Evolutionary conservation across 768 basidiomycete species (phyloP).

Genomic region (Clathrus columnatus): DNA sequence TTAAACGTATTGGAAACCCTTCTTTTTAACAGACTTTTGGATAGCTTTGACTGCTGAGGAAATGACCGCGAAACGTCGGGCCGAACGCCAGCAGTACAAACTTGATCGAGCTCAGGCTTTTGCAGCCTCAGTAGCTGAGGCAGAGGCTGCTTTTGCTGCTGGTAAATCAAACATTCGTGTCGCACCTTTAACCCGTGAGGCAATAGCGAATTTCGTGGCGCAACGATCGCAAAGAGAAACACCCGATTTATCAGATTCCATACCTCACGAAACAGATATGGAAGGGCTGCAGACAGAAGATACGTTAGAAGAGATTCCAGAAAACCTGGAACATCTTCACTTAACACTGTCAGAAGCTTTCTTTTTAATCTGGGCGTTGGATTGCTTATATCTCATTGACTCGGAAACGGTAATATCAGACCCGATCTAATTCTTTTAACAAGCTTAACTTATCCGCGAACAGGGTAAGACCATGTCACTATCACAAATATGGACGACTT

Average conservation of each 20-base stretch:
- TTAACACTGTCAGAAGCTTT: conserved; percentile 84
- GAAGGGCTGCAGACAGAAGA: conserved; percentile 25
- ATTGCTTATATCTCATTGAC: conserved; percentile 67
- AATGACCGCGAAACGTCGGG: conserved; percentile 76
- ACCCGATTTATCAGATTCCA: background rate
- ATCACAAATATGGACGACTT: conserved; percentile 53
- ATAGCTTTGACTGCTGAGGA: conserved; percentile 83
- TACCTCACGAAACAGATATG: background rate
- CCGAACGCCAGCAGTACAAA: conserved; percentile 89
- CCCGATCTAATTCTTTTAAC: background rate
- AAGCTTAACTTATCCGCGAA: background rate
- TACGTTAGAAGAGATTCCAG: conserved; percentile 44
- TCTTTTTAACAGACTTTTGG: background rate
- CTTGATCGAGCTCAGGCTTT: conserved; percentile 84
- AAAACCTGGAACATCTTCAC: conserved; percentile 85
- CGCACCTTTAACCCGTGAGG: conserved; percentile 12
- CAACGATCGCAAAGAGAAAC: background rate
- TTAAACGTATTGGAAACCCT: background rate
- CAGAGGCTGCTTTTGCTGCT: conserved; percentile 62
- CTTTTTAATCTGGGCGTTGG: conserved; percentile 77
- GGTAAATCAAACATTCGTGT: conserved; percentile 35
- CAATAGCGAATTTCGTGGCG: conserved; percentile 3
- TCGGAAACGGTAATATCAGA: conserved; percentile 60
- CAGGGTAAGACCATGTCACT: conserved; percentile 50
- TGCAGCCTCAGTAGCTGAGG: conserved; percentile 70